These are phyloP conservation scores for Scutellaria minor DNA, from an alignment of 257 asterid genomes.

Conservation along the genomic window DNA sequence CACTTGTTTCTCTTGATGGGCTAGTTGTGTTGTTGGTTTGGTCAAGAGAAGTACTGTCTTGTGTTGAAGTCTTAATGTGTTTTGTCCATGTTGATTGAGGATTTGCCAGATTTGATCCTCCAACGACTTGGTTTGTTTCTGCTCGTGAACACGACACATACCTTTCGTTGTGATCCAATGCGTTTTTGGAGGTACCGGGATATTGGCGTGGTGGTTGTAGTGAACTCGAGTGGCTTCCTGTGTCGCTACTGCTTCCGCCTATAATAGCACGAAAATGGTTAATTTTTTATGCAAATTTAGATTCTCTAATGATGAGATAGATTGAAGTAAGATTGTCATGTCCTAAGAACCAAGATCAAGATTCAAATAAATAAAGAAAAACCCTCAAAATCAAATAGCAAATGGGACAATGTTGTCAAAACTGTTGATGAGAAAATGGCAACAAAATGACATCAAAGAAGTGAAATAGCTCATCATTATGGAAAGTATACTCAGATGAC, in stretches of 20 bases:
- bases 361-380: no score
- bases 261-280: background rate
- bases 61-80: background rate
- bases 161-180: conserved; percentile 14
- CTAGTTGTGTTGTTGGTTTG: background rate
- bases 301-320: background rate
- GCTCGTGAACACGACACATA: conserved; percentile 20
- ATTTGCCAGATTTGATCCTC: background rate
- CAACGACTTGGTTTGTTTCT: conserved; percentile 4
- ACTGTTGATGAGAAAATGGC: background rate
- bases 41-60: background rate
- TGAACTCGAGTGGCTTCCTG: conserved; percentile 50
- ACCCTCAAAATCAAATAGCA: no score
- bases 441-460: background rate
- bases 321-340: background rate
- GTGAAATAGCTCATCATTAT: background rate
- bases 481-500: background rate
- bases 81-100: conserved; percentile 10
- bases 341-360: no score
- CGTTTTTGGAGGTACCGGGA: background rate
- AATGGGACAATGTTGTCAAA: background rate
- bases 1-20: background rate
- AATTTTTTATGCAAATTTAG: background rate
- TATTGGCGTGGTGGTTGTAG: background rate
- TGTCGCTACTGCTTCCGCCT: conserved; percentile 52